Base-by-base conservation (phyloP, 495 filamentous ascomycete species). In the Chaetomium fimeti region DNA sequence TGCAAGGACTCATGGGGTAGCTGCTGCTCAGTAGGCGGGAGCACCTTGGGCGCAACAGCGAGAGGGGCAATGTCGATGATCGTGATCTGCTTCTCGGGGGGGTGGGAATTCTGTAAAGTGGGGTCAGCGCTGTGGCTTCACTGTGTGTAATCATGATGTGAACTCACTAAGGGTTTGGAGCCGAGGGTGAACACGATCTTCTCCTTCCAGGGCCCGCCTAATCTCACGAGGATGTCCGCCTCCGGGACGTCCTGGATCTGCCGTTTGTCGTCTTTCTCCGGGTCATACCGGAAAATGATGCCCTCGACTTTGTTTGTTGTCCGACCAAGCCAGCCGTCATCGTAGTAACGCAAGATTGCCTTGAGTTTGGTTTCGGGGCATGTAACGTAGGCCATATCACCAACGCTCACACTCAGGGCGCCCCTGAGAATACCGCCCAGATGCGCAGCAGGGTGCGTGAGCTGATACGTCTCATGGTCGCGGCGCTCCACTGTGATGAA, bases 361-460 rank as follows among this genome's bases (percentile, higher is more conserved):
- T 97, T 97, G 68, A 93, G 86, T 65, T 87, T 89, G 2, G 91
- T 97, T 76, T 91, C 89, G 6, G 86, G 82, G 74, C 94, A 98
- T 11, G 88, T 91, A 51, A 97, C 78, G 72, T 89, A 96, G 69
- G 90, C 93, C 65, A 85, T 83, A 68, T 98, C 94, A 24, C 92
- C 86, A 13, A 98, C 94, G 25, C 87, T 92, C 49, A 98, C 87
- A 62, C 87, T 88, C 28, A 98, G 79, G 20, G 88, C 77, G 61
- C 94, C 94, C 66, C 92, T 84, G 45, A 98, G 75, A 25, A 98
- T 78, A 24, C 94, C 94, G 24, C 93, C 92, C 1, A 98, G 83
- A 71, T 95, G 90, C n/a, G 93, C 94, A 24, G 89, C 86, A 6
- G 94, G 94, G 77, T 98, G 94, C 13, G 90, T 98, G 57, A 98